Evolutionary conservation across 2,329 filamentous ascomycete genomes (phyloP).

Genomic region (Colletotrichum abscissum): DNA sequence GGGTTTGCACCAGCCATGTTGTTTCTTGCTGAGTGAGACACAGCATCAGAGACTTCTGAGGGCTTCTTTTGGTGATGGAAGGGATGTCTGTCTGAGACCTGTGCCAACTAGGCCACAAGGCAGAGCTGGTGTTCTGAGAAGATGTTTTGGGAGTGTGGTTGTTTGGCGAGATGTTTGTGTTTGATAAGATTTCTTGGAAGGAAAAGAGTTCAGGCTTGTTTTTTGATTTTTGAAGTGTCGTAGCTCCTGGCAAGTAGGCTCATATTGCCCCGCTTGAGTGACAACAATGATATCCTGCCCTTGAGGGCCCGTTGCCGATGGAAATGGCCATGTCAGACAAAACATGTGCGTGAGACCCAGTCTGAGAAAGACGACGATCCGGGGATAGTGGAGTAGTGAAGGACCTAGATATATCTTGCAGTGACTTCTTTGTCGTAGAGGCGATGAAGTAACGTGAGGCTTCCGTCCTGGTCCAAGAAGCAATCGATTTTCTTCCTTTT

Average conservation of each 20-base stretch:
- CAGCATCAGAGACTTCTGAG: conserved; percentile 9
- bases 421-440: neutral
- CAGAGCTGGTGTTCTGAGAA: neutral
- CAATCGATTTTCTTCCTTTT: neutral
- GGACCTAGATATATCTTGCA: neutral
- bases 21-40: conserved; percentile 14
- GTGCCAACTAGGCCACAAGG: neutral
- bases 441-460: neutral
- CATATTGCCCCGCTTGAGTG: neutral
- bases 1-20: conserved; percentile 5
- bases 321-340: neutral
- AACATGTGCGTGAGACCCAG: neutral
- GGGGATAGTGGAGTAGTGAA: neutral
- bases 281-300: neutral
- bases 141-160: neutral
- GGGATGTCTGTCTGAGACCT: conserved; percentile 33
- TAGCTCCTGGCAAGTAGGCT: neutral
- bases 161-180: neutral
- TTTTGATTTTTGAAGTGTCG: neutral
- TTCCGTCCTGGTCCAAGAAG: neutral
- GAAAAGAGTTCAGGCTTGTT: neutral
- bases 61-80: conserved; percentile 14
- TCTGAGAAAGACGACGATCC: neutral
- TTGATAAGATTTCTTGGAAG: neutral
- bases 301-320: neutral